These are phyloP conservation scores for Hyaloperonospora brassicae DNA, from an alignment of 352 stramenopile species.

Conservation along the genomic window DNA sequence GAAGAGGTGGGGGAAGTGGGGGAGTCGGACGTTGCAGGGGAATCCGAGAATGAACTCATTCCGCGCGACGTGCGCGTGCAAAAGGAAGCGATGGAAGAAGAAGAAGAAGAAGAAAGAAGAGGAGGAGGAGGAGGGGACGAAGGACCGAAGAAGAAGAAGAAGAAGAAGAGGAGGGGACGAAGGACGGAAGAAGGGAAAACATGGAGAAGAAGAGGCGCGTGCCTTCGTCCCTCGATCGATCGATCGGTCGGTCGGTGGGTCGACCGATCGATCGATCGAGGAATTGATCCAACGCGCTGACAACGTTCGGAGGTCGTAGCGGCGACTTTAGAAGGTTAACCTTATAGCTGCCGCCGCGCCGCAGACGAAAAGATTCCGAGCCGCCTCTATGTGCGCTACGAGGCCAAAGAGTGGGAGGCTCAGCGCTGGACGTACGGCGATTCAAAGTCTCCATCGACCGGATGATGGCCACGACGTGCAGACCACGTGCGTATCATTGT, in stretches of 20 bases:
- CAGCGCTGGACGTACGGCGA: conserved; percentile 14
- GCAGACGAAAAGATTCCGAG: conserved; percentile 26
- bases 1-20: neutral
- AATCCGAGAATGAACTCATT: conserved; percentile 30
- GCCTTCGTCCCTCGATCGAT: no score
- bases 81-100: conserved; percentile 14
- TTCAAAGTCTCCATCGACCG: conserved; percentile 15
- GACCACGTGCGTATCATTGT: no score
- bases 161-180: no score
- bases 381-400: conserved; percentile 7
- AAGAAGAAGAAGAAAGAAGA: conserved; percentile 5
- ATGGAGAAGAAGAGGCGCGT: no score
- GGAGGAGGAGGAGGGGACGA: no score
- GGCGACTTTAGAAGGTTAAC: conserved; percentile 25
- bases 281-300: conserved; percentile 10
- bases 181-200: no score
- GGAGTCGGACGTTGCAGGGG: conserved; percentile 12
- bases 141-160: no score
- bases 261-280: no score
- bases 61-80: neutral
- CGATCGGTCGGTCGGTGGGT: no score
- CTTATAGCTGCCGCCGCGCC: neutral
- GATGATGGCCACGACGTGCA: no score
- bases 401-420: conserved; percentile 22
- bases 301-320: conserved; percentile 8